Evolutionary conservation across 2,329 filamentous ascomycete species (phyloP), one percentile per base, ranked within the genome.

Genomic region (Colletotrichum cereale): DNA sequence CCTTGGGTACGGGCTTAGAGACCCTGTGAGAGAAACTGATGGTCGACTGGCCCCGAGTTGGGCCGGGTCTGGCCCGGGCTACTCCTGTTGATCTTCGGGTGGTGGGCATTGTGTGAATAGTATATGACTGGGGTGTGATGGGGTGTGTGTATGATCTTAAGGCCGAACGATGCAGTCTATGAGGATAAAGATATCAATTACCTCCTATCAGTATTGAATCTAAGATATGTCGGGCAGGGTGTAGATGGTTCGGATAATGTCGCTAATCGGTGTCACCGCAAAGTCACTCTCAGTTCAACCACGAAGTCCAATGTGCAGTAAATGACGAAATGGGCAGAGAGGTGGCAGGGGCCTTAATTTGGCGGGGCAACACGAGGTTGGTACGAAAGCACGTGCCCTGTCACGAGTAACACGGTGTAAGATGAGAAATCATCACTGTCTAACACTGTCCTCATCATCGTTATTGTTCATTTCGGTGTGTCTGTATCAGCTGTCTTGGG

Each of bases 11-110:
- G 44, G 84, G 79, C 78, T 90, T 90, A 69, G 87, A 89, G 56
- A 90, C 86, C 52, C 83, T 83, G 78, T 86, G 85, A 75, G 87
- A 85, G 82, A 90, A 90, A 78, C 86, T 89, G 70, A 89, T 83
- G 47, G 86, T 90, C 11, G 86, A 85, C 74, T 90, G 88, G 44
- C 82, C 81, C 77, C 85, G 87, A 71, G 78, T 77, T 57, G 81
- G 78, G 11, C 78, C 79, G 26, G 79, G 75, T 34, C 80, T 79
- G 66, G 80, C 75, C 57, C 81, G 79, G 73, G 79, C 76, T 74
- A 78, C 79, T 75, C 81, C 80, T 50, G 84, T 79, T n/a, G 86
- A 85, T 78, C 85, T 83, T 80, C 86, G 82, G 24, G 86, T 86
- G 62, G 81, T 78, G 53, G 86, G 85, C 86, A 89, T 88, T 57